Evolutionary conservation across 768 basidiomycete genomes (phyloP).

Genomic region (Trametes cubensis): DNA sequence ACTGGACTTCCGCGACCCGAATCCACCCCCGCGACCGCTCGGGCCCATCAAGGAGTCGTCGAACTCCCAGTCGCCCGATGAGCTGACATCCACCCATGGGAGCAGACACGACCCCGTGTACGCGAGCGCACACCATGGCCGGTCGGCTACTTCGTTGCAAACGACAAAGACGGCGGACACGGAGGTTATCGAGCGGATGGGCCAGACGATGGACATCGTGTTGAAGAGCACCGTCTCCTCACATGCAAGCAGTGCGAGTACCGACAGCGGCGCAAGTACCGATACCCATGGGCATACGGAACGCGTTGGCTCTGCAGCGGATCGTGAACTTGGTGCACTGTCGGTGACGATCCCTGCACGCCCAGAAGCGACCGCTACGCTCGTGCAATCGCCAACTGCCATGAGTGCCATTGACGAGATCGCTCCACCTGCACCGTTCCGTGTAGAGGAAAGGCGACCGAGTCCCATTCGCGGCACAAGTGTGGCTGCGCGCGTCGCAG

Average conservation of each 20-base stretch:
- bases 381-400: slow-evolving; percentile 24
- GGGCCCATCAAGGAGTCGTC: slow-evolving; percentile 58
- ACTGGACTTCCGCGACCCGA: slow-evolving; percentile 76
- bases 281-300: background rate
- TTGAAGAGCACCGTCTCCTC: slow-evolving; percentile 22
- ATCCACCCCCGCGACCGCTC: slow-evolving; percentile 68
- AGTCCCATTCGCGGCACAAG: slow-evolving; percentile 30
- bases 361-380: too few species aligned
- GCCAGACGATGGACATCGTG: slow-evolving; percentile 69
- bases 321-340: slow-evolving; percentile 5
- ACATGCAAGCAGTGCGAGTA: slow-evolving; percentile 23
- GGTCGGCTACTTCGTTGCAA: slow-evolving; percentile 46
- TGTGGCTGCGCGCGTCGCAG: slow-evolving; percentile 58
- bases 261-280: slow-evolving; percentile 10
- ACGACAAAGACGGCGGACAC: slow-evolving; percentile 68
- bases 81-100: slow-evolving; percentile 18
- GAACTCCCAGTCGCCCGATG: slow-evolving; percentile 35
- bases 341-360: slow-evolving; percentile 6
- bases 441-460: slow-evolving; percentile 7
- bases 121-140: slow-evolving; percentile 34
- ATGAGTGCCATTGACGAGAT: slow-evolving; percentile 8
- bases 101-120: slow-evolving; percentile 29
- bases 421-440: background rate
- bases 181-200: slow-evolving; percentile 67
- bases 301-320: too few species aligned